Base-by-base conservation (phyloP, 345 rosid genomes). In the Euclidium syriacum region DNA sequence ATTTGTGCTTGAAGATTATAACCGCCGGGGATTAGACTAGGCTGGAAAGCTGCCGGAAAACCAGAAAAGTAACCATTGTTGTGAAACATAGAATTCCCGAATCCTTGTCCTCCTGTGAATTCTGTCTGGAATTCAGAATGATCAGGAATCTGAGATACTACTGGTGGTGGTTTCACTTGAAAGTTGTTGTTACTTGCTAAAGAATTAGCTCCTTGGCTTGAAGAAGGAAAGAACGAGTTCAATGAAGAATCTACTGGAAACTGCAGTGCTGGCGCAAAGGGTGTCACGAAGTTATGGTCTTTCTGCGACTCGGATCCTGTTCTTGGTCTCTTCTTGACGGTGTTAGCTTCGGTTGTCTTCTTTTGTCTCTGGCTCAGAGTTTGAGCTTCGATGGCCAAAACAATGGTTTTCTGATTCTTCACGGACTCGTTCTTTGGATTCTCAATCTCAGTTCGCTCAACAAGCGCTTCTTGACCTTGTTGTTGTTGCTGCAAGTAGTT, bases 371-470 rank as follows among this genome's bases (percentile, higher is more conserved):
- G 24, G 4, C 49, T 41, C 47, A 51, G 20, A 18, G 10, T 58
- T 58, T 58, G 70, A 34, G 75, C 70, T 57, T 57, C 2, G 14
- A 71, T 64, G 46, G 65, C 71, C 39, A 71, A 71, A 57, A 71
- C 66, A 50, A 71, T 40, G 16, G 33, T 49, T 35, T 57, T 71
- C 19, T 33, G 65, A n/a, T 46, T 50, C n/a, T 10, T 34, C 26
- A 40, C 34, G 0, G 43, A 41, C 44, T 20, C 52, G 12, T 27
- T 49, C 49, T 48, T 47, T 42, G 26, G 18, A 26, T 19, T 17
- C 11, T 43, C 56, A 12, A 40, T 40, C 35, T 60, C 61, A 0
- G 29, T 59, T 47, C 46, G 60, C 3, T 18, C 20, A 19, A 26
- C 50, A 35, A 53, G 10, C 2, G 12, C 57, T 62, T 47, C 30